Base-by-base conservation (phyloP, 495 filamentous ascomycete species). In the Amniculicola lignicola region DNA sequence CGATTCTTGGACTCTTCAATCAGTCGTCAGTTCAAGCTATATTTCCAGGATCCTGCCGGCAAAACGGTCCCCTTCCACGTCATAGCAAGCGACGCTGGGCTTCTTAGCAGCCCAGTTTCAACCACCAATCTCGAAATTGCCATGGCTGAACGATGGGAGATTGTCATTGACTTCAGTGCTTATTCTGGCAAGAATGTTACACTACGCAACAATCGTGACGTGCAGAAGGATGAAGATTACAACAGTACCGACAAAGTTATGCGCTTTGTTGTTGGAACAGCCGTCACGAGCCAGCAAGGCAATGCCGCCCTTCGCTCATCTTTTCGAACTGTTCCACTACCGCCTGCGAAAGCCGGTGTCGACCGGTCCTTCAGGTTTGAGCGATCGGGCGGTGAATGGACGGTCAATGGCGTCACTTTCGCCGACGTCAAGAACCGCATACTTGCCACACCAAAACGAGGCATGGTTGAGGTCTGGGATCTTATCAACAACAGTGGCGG, bases 81-180 rank as follows among this genome's bases (percentile, higher is more conserved):
- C 44, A 75, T 82, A 39, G 78, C 67, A 10, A 71, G 76, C 14
- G 80, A 83, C 43, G 67, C 77, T 11, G 80, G 79, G 0, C 70
- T 76, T 2, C 48, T 81, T 6, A 63, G 57, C 0, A 44, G 29
- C 3, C 72, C 79, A 0, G 70, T 75, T 2, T 49, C 43, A 6
- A 66, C 69, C 2, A 51, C 59, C 31, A 44, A 46, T 40, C 47
- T 82, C 22, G 67, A 68, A 40, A 74, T 80, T 33, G 55, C 73
- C 40, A 79, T 80, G 72, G 80, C 72, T 0, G 80, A 82, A 65
- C 73, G 80, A 5, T 82, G 75, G 46, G 80, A 83, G 47, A 59
- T 79, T 3, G 67, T 82, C 16, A 59, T 82, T 31, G 80, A 83
- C 60, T 82, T 82, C 59, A 18, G 71, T 1, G 25, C 44, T 0